Percentiles rank a stretch among this genome's conserved stretches.
Conservation (phyloP, 345 rosid species). For the Balakata baccata region DNA sequence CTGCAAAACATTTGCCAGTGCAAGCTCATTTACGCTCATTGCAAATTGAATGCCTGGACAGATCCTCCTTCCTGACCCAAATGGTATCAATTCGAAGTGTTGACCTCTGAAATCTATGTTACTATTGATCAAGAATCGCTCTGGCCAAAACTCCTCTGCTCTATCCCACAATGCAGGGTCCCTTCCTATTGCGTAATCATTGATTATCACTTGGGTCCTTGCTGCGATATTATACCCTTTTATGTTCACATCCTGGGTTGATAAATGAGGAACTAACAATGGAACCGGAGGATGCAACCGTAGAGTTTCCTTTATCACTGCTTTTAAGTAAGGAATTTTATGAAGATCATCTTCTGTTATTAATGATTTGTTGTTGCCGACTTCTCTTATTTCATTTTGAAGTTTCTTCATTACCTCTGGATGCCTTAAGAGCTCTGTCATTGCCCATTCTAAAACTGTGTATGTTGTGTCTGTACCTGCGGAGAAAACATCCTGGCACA, state of each 20-base stretch:
- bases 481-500: constrained; percentile 20
- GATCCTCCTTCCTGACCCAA: constrained; percentile 40
- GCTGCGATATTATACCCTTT: constrained; percentile 29
- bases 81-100: constrained; percentile 38
- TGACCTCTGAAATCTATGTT: constrained; percentile 31
- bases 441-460: constrained; percentile 40
- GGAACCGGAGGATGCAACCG: constrained; percentile 43
- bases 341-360: constrained; percentile 19
- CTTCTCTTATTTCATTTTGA: constrained; percentile 22
- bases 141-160: constrained; percentile 34
- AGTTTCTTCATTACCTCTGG: constrained; percentile 26
- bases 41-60: constrained; percentile 35
- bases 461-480: constrained; percentile 39
- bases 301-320: constrained; percentile 41
- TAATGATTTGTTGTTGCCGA: neutral
- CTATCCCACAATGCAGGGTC: constrained; percentile 27
- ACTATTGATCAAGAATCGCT: constrained; percentile 30
- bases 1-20: constrained; percentile 30
- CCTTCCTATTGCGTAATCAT: constrained; percentile 38
- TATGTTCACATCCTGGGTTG: constrained; percentile 26
- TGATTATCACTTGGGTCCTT: constrained; percentile 25
- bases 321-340: constrained; percentile 29
- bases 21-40: constrained; percentile 15
- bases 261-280: constrained; percentile 24
- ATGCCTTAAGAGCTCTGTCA: constrained; percentile 40